Base-by-base conservation (phyloP, 1,139 yeast genomes). In the Kodamaea derodonti region DNA sequence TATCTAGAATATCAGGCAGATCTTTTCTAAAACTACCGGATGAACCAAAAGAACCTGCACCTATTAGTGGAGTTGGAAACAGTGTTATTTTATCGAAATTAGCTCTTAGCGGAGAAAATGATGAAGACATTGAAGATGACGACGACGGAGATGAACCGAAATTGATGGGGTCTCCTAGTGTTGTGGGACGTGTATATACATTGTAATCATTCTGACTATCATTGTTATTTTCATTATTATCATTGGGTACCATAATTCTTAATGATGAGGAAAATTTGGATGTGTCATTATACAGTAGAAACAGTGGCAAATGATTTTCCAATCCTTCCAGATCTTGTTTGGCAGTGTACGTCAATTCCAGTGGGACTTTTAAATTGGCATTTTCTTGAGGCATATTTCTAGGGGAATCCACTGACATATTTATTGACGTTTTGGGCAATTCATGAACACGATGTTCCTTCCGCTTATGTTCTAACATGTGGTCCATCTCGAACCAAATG, bases 31-130 rank as follows among this genome's bases (percentile, higher is more conserved):
- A 25, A 14, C 28, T 25, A 17, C 15, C 17, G 6, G 14, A 13
- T 12, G 28, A 25, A 11, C 34, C 37, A 27, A 44, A 43, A 16
- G 36, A 31, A 20, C 47, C 47, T 13, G 29, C 27, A 25, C 40
- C 41, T 14, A 43, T 24, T 18, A 46, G 31, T n/a, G 52, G 52
- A 2, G 52, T 47, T 14, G 52, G 52, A 15, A 46, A 41, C 37
- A 40, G 49, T 17, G 48, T 40, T 26, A 47, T 42, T 17, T 31
- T 33, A 26, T 42, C 45, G 27, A 45, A 46, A n/a, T 29, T 37
- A 15, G 39, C 39, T 16, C 34, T 33, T 10, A 47, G 39, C 2
- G 48, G 41, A 15, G 45, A 43, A 9, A 32, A 29, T 10, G 37
- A 28, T 29, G 24, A 29, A 4, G 36, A 29, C 23, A 22, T 34